Evolutionary conservation across 805 yeast species (phyloP).

Genomic region (Saturnispora mendoncae): DNA sequence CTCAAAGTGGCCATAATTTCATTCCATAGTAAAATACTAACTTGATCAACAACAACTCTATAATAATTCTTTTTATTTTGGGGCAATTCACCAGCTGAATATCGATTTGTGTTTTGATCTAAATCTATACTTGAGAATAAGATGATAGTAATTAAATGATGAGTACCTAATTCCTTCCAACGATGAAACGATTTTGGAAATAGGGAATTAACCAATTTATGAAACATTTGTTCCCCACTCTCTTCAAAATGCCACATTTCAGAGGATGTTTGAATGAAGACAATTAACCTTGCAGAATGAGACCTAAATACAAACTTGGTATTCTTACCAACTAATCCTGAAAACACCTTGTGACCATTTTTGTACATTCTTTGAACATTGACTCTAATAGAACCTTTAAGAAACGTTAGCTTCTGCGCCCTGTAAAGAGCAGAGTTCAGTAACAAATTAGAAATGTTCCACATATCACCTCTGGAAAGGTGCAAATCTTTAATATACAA

Average conservation of each 20-base stretch:
- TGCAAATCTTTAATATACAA: conserved; percentile 71
- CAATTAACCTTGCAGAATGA: conserved; percentile 77
- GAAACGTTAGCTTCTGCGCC: conserved; percentile 54
- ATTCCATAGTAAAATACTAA: conserved; percentile 80
- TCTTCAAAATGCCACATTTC: conserved; percentile 99
- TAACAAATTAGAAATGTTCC: conserved; percentile 63
- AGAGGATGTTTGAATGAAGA: conserved; percentile 78
- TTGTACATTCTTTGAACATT: conserved; percentile 54
- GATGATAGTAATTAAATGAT: conserved; percentile 85
- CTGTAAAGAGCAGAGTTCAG: conserved; percentile 56
- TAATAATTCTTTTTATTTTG: conserved; percentile 71
- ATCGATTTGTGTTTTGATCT: conserved; percentile 30
- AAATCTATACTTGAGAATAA: conserved; percentile 74
- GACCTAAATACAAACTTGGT: conserved; percentile 85
- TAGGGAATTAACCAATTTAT: conserved; percentile 83
- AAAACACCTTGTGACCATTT: conserved; percentile 58
- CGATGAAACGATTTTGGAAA: conserved; percentile 81
- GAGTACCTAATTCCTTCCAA: conserved; percentile 83
- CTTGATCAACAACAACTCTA: conserved; percentile 92
- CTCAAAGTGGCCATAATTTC: conserved; percentile 84
- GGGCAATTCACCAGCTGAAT: conserved; percentile 60
- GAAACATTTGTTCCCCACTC: conserved; percentile 89
- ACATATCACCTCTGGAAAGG: conserved; percentile 86
- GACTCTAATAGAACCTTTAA: conserved; percentile 53
- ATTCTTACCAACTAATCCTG: conserved; percentile 64